phyloP scores from a whole-genome alignment of 306 rosid species.

The Mimosa pudica region DNA sequence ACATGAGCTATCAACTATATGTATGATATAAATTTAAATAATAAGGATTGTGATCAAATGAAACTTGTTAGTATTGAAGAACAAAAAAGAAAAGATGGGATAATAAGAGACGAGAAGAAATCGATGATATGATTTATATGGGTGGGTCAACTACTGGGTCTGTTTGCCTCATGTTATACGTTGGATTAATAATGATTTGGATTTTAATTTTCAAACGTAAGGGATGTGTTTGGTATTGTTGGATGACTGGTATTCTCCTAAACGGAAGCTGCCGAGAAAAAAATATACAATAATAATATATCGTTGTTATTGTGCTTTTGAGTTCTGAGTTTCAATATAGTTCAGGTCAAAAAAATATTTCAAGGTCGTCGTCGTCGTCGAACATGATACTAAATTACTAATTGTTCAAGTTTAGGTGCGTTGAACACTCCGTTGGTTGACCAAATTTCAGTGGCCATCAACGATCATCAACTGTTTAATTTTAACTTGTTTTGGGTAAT shows the following conservation, averaged over 20 bases:
- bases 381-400: no score
- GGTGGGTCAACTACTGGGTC: constrained; percentile 48
- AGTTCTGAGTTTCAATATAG: background rate
- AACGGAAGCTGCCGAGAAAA: background rate
- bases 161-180: background rate
- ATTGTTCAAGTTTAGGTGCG: constrained; percentile 32
- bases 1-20: no score
- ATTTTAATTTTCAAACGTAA: background rate
- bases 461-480: background rate
- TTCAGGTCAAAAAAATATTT: no score
- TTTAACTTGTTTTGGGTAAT: background rate
- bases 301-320: background rate
- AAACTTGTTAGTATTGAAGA: constrained; percentile 25
- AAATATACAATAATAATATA: background rate
- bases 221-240: background rate
- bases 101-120: constrained; percentile 16
- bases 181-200: background rate
- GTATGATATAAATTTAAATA: background rate
- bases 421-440: constrained; percentile 30
- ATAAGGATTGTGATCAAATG: background rate
- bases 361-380: background rate
- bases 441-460: constrained; percentile 29
- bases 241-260: background rate
- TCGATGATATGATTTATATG: constrained; percentile 25
- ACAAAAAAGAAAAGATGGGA: constrained; percentile 19